Evolutionary conservation across 495 filamentous ascomycete species (phyloP).

Genomic region (Parathielavia appendiculata): DNA sequence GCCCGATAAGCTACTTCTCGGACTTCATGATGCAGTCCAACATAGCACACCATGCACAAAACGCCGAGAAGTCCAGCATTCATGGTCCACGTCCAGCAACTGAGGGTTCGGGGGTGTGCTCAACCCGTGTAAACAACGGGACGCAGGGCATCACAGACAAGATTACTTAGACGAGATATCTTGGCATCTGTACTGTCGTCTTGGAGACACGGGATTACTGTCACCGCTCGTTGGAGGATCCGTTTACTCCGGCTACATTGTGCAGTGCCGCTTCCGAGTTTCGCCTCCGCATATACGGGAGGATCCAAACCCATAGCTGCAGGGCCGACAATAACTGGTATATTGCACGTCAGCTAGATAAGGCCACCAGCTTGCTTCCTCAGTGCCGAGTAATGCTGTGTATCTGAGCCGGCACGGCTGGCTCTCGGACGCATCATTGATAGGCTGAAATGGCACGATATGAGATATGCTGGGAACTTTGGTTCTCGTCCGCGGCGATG

Average conservation of each 20-base stretch:
- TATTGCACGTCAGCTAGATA: conserved; percentile 17
- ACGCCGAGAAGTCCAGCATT: too few relatives aligned
- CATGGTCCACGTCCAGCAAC: too few relatives aligned
- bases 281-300: neutral
- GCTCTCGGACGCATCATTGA: conserved; percentile 14
- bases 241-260: neutral
- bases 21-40: too few relatives aligned
- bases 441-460: conserved; percentile 13
- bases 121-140: too few relatives aligned
- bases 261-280: conserved; percentile 4
- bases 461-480: conserved; percentile 7
- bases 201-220: too few relatives aligned
- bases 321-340: neutral
- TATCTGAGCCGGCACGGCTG: conserved; percentile 8
- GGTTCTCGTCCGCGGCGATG: neutral
- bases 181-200: too few relatives aligned
- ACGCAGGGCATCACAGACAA: too few relatives aligned
- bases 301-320: neutral
- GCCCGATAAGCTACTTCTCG: too few relatives aligned
- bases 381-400: conserved; percentile 14
- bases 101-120: too few relatives aligned
- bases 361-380: conserved; percentile 12
- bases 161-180: too few relatives aligned
- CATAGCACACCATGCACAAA: too few relatives aligned
- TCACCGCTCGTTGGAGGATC: neutral